These are phyloP conservation scores for Xylaria bambusicola DNA, from an alignment of 495 filamentous ascomycete genomes.

Conservation along the genomic window DNA sequence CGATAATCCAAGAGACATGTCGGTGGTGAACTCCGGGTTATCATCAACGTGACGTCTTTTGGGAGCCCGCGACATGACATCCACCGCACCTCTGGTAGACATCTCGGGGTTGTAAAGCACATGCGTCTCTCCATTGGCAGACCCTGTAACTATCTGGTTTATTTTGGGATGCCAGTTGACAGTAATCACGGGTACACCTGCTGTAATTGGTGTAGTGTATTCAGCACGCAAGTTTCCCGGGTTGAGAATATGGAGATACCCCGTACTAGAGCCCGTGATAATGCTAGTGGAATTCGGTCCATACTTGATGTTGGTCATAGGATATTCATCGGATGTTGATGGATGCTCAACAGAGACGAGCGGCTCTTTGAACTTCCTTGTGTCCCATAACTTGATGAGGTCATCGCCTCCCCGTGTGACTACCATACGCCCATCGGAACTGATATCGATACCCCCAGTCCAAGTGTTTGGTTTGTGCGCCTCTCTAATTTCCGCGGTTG, in stretches of 20 bases:
- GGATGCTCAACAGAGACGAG: conserved; percentile 75
- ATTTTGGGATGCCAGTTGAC: conserved; percentile 92
- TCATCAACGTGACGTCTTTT: conserved; percentile 96
- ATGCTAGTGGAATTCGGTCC: conserved; percentile 78
- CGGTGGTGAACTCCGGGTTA: conserved; percentile 80
- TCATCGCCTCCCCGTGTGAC: conserved; percentile 89
- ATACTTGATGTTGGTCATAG: conserved; percentile 85
- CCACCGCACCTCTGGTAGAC: conserved; percentile 78
- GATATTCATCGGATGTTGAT: conserved; percentile 80
- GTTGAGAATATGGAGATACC: conserved; percentile 90
- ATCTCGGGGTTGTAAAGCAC: conserved; percentile 85
- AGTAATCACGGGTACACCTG: conserved; percentile 75
- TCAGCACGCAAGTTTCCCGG: conserved; percentile 83
- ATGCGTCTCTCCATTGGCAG: conserved; percentile 83
- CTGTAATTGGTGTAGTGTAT: conserved; percentile 82
- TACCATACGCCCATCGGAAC: conserved; percentile 83
- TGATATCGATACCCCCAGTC: conserved; percentile 93
- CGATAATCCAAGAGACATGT: conserved; percentile 73
- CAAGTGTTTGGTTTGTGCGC: conserved; percentile 84
- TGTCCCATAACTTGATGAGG: conserved; percentile 87
- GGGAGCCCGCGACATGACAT: conserved; percentile 89
- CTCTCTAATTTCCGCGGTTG: conserved; percentile 80
- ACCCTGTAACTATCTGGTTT: conserved; percentile 94
- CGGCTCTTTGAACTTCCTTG: conserved; percentile 88
- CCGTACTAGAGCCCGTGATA: conserved; percentile 83